Percentiles rank a stretch among this genome's conserved stretches.
These are phyloP conservation scores for Angomonas desouzai DNA, from an alignment of 208 protist genomes.

Conservation along the genomic window DNA sequence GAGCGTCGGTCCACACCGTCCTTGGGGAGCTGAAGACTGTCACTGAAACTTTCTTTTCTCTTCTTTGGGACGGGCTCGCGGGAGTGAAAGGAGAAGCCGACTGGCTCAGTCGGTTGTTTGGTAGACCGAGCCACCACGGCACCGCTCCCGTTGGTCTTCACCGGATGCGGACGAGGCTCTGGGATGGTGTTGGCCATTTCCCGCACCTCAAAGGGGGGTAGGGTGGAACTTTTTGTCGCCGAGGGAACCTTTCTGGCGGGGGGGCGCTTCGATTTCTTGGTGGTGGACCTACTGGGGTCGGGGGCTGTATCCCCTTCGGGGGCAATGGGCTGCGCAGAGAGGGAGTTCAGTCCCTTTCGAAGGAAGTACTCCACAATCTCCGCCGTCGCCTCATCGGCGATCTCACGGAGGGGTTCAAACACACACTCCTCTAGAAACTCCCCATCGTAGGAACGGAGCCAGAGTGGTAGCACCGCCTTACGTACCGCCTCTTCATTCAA, in stretches of 20 bases:
- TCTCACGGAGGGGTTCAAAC: conserved; percentile 17
- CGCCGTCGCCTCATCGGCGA: conserved; percentile 25
- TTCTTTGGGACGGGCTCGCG: conserved; percentile 11
- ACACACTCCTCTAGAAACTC: conserved; percentile 13
- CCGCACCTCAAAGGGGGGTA: conserved; percentile 66
- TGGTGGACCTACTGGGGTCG: background rate
- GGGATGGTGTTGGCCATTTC: conserved; percentile 73
- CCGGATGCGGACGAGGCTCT: conserved; percentile 44
- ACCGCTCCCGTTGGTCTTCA: conserved; percentile 17
- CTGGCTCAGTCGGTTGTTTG: conserved; percentile 23
- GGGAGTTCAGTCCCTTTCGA: conserved; percentile 10
- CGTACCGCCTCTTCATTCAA: conserved; percentile 2
- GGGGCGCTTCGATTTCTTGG: background rate
- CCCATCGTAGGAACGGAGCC: conserved; percentile 10
- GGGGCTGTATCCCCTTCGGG: background rate
- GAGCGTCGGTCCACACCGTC: background rate
- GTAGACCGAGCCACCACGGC: background rate
- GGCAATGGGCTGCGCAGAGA: background rate
- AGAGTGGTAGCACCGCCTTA: conserved; percentile 5
- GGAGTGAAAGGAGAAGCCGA: conserved; percentile 32
- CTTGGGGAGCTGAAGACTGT: background rate
- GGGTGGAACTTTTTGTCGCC: background rate
- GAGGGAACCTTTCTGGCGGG: background rate
- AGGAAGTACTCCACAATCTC: conserved; percentile 26
- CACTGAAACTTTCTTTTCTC: background rate